These are phyloP conservation scores for Dryadomyces quercivorus DNA, from an alignment of 2,329 filamentous ascomycete species.

Conservation along the genomic window DNA sequence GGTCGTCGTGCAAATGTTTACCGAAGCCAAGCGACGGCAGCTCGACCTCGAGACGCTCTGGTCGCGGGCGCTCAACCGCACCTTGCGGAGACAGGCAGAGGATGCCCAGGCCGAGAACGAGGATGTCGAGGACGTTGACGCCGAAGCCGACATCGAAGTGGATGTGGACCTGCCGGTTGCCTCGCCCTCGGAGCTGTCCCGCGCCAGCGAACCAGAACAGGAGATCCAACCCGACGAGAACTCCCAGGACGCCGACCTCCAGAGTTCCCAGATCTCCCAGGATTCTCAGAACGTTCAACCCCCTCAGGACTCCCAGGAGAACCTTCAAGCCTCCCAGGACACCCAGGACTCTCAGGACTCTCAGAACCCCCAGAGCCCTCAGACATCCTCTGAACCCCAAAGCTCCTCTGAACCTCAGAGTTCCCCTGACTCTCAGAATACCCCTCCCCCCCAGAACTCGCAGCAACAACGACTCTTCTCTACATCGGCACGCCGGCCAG, in stretches of 20 bases:
- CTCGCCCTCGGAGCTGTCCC: not conserved
- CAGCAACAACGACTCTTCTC: constrained; percentile 11
- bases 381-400: no score
- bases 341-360: no score
- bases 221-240: no score
- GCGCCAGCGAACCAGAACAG: not conserved
- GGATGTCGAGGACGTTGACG: not conserved
- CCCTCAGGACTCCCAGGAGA: no score
- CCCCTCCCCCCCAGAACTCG: no score
- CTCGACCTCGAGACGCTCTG: constrained; percentile 42
- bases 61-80: constrained; percentile 26
- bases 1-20: constrained; percentile 46
- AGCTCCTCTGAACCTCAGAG: no score
- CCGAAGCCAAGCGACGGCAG: constrained; percentile 37
- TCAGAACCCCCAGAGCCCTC: no score
- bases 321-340: no score
- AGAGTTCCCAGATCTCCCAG: no score
- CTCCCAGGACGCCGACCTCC: no score
- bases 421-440: no score
- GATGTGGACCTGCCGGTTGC: not conserved
- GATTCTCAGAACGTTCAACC: no score
- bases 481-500: constrained; percentile 9
- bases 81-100: constrained; percentile 7
- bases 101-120: constrained; percentile 3
- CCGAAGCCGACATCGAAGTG: not conserved